phyloP scores from a whole-genome alignment of 495 filamentous ascomycete species.

The Aspergillus kassunensis region DNA sequence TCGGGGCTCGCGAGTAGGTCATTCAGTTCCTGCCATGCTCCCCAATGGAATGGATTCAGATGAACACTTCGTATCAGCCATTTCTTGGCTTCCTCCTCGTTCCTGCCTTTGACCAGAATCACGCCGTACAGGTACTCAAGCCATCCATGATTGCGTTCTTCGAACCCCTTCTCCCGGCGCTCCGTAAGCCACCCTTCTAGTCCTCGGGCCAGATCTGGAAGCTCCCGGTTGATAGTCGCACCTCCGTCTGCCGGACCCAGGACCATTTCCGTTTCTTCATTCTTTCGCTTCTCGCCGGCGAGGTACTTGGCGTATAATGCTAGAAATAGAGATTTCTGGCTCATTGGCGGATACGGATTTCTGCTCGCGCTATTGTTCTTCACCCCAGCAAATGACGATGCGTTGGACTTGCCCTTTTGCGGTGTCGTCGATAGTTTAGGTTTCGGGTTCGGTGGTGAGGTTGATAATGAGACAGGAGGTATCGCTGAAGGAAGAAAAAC shows the following conservation, averaged over 20 bases:
- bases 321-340: slow-evolving; percentile 89
- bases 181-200: slow-evolving; percentile 74
- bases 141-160: slow-evolving; percentile 78
- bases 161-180: slow-evolving; percentile 51
- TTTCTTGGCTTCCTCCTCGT: slow-evolving; percentile 73
- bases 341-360: slow-evolving; percentile 55
- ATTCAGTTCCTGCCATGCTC: slow-evolving; percentile 85
- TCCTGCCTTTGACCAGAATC: slow-evolving; percentile 84
- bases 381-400: slow-evolving; percentile 28
- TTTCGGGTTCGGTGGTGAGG: slow-evolving; percentile 43
- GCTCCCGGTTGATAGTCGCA: slow-evolving; percentile 74
- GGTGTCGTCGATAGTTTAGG: slow-evolving; percentile 31
- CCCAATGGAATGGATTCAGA: slow-evolving; percentile 90
- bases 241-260: slow-evolving; percentile 89
- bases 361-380: slow-evolving; percentile 23
- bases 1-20: slow-evolving; percentile 73
- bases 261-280: slow-evolving; percentile 97
- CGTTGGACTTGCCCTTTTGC: slow-evolving; percentile 55
- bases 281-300: slow-evolving; percentile 90
- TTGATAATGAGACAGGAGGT: slow-evolving; percentile 56
- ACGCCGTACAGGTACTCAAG: slow-evolving; percentile 95
- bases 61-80: slow-evolving; percentile 84
- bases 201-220: slow-evolving; percentile 66
- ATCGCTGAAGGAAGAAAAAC: slow-evolving; percentile 77
- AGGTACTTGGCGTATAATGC: slow-evolving; percentile 89